Evolutionary conservation across 768 basidiomycete species (phyloP), one percentile per base, ranked within the genome.

Genomic region (Bullera alba): DNA sequence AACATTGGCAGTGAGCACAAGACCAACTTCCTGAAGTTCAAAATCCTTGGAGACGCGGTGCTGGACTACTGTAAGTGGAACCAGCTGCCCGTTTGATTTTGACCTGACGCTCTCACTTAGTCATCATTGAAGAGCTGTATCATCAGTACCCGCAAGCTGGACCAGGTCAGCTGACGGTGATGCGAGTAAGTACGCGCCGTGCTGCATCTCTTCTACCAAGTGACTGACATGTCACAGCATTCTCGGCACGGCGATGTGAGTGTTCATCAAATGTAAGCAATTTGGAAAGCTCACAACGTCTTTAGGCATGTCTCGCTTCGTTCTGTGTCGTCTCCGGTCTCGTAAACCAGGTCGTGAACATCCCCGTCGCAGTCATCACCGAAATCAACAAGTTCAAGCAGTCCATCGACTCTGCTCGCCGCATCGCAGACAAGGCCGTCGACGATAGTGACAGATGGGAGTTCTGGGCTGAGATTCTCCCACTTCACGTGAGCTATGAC

Each of bases 61-160:
- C 26, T 63, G 3, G 61, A 63, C 39, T 63, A 56, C 36, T 54
- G 64, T 66, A 29, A 46, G 64, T 56, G 16, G n/a, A n/a, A n/a
- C n/a, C n/a, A n/a, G n/a, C n/a, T n/a, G n/a, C 21, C 26, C 22
- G 14, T 15, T 22, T 26, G 21, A 16, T 35, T 5, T 36, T 35
- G 32, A n/a, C n/a, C n/a, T n/a, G n/a, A n/a, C n/a, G n/a, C n/a
- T n/a, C n/a, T n/a, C 19, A 15, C 46, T 8, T 19, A 66, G 64
- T 57, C 51, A 36, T 56, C 3, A 49, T 66, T 12, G 61, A 66
- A 29, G 43, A 50, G 23, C 35, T 63, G 19, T 66, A 42, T 29
- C 37, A 56, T 12, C 47, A 29, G 14, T 48, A 56, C 39, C 53
- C 56, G 4, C 17, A 28, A 3, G 41, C 46, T n/a, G 51, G 51